Base-by-base conservation (phyloP, 2,329 filamentous ascomycete genomes). In the Penicillium sp. region DNA sequence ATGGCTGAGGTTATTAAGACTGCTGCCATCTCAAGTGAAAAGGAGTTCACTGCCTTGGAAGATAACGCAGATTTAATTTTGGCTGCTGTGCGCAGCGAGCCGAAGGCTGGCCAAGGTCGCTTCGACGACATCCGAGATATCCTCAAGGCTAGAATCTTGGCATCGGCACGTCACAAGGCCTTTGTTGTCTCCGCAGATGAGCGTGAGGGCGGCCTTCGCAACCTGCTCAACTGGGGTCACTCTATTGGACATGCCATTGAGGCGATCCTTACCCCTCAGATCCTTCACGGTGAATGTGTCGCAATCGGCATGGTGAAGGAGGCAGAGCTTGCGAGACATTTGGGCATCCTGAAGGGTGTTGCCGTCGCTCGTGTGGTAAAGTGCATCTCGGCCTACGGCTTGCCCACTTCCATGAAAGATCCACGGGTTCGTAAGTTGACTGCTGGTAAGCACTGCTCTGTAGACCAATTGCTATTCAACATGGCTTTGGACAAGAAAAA, bases 401-500 rank as follows among this genome's bases (percentile, higher is more conserved):
- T 99, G 43, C 94, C 94, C 1, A 94, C 88, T 4, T 91, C 91
- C 0, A 75, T 97, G 9, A 82, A 88, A 35, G 92, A 99, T 75
- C 89, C 91, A 71, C 85, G 87, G 30, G 87, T 99, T 41, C 83
- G 88, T 41, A 90, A 88, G 67, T 78, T 94, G 59, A 92, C 91
- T 5, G 92, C 91, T 1, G 90, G 89, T 50, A 97, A 96, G 75
- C 82, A 85, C 61, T 99, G 94, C 71, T 88, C 89, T 0, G 90
- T 97, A 2, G 90, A 97, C 64, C 83, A 89, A 35, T 76, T 99
- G 49, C 82, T 99, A 54, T 83, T 88, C 62, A 96, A 96, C 72
- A 99, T 99, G 94, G 91, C 89, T 0, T 88, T 99, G 9, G 94
- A 99, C 77, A 99, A 99, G 83, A 99, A 99, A 80, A 99, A 99